Conservation (phyloP, 108 stramenopile genomes). For the Fistulifera pelliculosa region DNA sequence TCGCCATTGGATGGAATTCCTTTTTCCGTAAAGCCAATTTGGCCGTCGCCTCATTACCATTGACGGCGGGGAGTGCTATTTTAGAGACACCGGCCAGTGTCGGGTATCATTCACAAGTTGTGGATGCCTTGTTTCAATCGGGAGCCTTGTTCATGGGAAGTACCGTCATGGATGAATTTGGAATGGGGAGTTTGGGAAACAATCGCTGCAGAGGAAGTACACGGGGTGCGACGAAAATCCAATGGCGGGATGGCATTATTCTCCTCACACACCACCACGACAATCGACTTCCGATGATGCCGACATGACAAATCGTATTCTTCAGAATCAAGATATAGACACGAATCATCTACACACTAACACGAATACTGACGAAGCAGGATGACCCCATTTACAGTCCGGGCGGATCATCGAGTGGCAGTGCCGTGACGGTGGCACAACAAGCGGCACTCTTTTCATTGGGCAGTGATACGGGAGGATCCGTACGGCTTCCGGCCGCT, state of each 20-base stretch:
- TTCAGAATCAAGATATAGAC: no score
- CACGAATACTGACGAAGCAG: no score
- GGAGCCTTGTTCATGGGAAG: conserved; percentile 86
- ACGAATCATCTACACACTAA: no score
- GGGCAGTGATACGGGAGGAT: conserved; percentile 97
- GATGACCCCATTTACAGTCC: conserved; percentile 38
- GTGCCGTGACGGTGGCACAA: conserved; percentile 86
- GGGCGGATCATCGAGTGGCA: conserved; percentile 89
- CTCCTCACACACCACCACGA: conserved; percentile 11
- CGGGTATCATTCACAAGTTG: conserved; percentile 82
- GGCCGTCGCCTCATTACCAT: conserved; percentile 54
- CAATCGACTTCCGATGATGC: neutral
- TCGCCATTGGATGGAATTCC: conserved; percentile 82
- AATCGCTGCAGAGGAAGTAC: conserved; percentile 28
- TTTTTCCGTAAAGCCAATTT: conserved; percentile 92
- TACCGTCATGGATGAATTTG: conserved; percentile 97
- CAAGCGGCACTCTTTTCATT: conserved; percentile 77
- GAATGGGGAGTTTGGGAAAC: conserved; percentile 86
- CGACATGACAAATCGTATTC: neutral
- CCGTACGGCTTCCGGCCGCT: conserved; percentile 90
- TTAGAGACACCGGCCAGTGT: conserved; percentile 21
- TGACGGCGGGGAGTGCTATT: conserved; percentile 79
- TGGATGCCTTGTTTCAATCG: conserved; percentile 38
- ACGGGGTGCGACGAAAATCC: conserved; percentile 44
- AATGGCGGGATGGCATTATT: conserved; percentile 33